Evolutionary conservation across 139 green algal species (phyloP).

Genomic region (Tetraselmis striata): DNA sequence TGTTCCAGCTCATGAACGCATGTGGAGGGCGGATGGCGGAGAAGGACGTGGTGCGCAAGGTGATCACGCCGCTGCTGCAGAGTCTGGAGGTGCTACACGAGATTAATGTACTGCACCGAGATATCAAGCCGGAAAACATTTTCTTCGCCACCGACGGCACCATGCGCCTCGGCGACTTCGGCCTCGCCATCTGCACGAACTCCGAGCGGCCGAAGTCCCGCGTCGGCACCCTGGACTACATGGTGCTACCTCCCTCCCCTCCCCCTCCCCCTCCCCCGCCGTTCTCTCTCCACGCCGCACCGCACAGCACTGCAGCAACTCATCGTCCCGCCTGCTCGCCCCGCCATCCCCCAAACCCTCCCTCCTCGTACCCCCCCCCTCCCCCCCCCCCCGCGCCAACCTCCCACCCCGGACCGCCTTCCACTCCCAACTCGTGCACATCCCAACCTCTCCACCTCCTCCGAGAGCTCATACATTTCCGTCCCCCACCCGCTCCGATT

Average conservation of each 20-base stretch:
- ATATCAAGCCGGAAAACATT: constrained; percentile 49
- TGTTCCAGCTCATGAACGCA: constrained; percentile 26
- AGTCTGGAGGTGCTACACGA: constrained; percentile 24
- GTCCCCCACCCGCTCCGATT: too few relatives aligned
- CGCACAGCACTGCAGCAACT: too few relatives aligned
- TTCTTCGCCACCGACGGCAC: constrained; percentile 29
- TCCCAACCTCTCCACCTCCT: too few relatives aligned
- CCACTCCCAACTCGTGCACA: too few relatives aligned
- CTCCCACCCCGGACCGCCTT: too few relatives aligned
- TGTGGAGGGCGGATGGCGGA: constrained; percentile 25
- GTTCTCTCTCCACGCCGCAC: background rate
- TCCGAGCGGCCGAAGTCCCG: constrained; percentile 22
- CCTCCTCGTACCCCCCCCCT: too few relatives aligned
- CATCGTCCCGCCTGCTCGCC: background rate
- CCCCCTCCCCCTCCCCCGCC: background rate
- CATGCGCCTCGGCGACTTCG: constrained; percentile 47
- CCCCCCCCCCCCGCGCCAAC: too few relatives aligned
- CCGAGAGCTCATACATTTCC: too few relatives aligned
- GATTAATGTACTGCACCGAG: constrained; percentile 31
- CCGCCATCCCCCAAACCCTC: background rate
- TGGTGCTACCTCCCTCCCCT: background rate
- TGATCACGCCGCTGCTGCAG: constrained; percentile 32
- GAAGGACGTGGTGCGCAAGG: constrained; percentile 19
- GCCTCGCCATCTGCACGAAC: constrained; percentile 36
- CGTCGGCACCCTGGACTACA: constrained; percentile 25